A percentile compares a stretch with the other conserved stretches of the same genome.
Evolutionary conservation across 108 stramenopile genomes (phyloP).

Genomic region (Parietichytrium sp.): DNA sequence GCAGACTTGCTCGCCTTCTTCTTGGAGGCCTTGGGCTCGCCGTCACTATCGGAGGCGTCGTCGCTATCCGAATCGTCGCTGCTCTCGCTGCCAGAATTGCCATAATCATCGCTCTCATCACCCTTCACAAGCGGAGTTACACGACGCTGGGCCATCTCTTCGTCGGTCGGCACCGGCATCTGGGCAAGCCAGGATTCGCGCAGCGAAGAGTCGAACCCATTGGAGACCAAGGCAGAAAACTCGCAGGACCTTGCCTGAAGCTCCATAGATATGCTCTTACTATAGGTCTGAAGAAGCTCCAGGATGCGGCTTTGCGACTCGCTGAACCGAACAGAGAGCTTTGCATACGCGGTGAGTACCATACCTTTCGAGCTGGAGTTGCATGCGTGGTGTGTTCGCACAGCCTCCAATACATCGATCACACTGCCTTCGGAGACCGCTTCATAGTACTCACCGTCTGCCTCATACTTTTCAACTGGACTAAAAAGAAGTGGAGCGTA

Average conservation of each 20-base stretch:
- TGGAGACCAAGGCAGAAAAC: conserved; percentile 78
- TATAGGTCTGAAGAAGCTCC: conserved; percentile 46
- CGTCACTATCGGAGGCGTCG: neutral
- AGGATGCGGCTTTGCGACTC: conserved; percentile 51
- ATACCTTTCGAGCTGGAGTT: conserved; percentile 71
- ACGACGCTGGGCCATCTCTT: conserved; percentile 58
- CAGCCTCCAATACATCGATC: conserved; percentile 67
- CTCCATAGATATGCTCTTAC: conserved; percentile 78
- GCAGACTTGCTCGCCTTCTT: neutral
- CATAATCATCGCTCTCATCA: conserved; percentile 50
- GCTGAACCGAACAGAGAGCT: conserved; percentile 77
- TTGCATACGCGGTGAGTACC: conserved; percentile 79
- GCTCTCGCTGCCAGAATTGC: conserved; percentile 39
- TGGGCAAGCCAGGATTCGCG: conserved; percentile 82
- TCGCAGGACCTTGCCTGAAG: conserved; percentile 90
- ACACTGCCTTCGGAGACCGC: conserved; percentile 63
- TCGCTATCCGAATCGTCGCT: neutral
- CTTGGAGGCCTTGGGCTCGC: neutral
- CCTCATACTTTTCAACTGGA: conserved; percentile 24
- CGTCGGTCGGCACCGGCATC: conserved; percentile 88
- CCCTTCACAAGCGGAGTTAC: conserved; percentile 46
- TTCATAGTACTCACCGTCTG: conserved; percentile 76
- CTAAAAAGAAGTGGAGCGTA: conserved; percentile 46
- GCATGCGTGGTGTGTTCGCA: conserved; percentile 72
- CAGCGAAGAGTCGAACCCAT: conserved; percentile 60